A percentile compares a stretch with the other conserved stretches of the same genome.
These are phyloP conservation scores for Rhodotorula glutinis DNA, from an alignment of 1,284 basidiomycete genomes.

Conservation along the genomic window DNA sequence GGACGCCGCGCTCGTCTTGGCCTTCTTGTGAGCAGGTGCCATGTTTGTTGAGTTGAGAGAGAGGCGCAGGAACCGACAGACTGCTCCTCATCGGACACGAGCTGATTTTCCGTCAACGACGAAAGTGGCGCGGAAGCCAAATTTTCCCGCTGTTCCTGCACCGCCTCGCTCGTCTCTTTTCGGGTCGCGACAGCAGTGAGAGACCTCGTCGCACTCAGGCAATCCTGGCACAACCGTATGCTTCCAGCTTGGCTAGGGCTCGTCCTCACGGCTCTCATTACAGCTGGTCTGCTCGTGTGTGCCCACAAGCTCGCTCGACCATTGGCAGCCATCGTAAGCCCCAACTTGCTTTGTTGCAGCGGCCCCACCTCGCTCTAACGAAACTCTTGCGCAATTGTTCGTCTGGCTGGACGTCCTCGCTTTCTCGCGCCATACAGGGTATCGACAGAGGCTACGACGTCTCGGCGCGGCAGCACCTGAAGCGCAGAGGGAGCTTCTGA, in stretches of 20 bases:
- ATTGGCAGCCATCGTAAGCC: slow-evolving; percentile 18
- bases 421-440: slow-evolving; percentile 21
- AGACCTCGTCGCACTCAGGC: too few relatives aligned
- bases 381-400: too few relatives aligned
- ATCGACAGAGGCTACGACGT: slow-evolving; percentile 23
- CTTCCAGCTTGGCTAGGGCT: slow-evolving; percentile 9
- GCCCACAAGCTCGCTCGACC: slow-evolving; percentile 6
- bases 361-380: too few relatives aligned
- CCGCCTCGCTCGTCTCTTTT: not conserved
- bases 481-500: slow-evolving; percentile 35
- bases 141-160: too few relatives aligned
- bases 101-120: too few relatives aligned
- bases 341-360: not conserved
- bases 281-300: not conserved
- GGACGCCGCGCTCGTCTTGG: not conserved
- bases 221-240: not conserved
- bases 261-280: not conserved
- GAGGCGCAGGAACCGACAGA: too few relatives aligned
- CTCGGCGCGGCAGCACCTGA: slow-evolving; percentile 23
- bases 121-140: too few relatives aligned
- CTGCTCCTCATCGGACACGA: too few relatives aligned
- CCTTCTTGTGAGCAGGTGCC: slow-evolving; percentile 10
- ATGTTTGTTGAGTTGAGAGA: too few relatives aligned
- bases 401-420: too few relatives aligned
- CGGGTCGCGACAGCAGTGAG: too few relatives aligned